phyloP scores from a whole-genome alignment of 2,329 filamentous ascomycete genomes.

The Colletotrichum cereale region DNA sequence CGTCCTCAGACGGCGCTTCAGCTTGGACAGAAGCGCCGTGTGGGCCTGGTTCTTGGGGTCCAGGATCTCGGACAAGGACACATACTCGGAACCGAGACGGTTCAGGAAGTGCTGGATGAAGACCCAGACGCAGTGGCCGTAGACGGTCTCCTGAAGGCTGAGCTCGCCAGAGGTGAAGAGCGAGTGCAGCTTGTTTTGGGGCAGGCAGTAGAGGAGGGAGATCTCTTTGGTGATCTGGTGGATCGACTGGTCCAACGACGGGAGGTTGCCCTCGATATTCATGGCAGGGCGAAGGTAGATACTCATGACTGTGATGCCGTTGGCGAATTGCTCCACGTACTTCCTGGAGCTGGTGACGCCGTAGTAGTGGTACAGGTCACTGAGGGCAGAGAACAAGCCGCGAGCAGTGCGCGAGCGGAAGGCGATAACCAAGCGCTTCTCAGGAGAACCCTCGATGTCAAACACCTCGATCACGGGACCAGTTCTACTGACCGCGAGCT shows the following conservation, averaged over 20 bases:
- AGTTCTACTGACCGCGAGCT: constrained; percentile 83
- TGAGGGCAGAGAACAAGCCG: constrained; percentile 94
- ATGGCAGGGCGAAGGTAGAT: constrained; percentile 86
- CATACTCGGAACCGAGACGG: constrained; percentile 91
- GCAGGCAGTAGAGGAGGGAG: constrained; percentile 96
- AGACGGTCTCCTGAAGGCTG: constrained; percentile 96
- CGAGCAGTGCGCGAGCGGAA: constrained; percentile 94
- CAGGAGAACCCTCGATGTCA: constrained; percentile 89
- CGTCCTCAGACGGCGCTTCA: constrained; percentile 94
- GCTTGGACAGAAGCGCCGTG: constrained; percentile 63
- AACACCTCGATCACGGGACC: constrained; percentile 98
- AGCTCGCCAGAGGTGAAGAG: constrained; percentile 89
- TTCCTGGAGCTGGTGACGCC: constrained; percentile 95
- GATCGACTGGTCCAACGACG: constrained; percentile 92
- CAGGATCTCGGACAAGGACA: constrained; percentile 83
- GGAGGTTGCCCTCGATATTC: constrained; percentile 69
- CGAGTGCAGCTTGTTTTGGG: constrained; percentile 94
- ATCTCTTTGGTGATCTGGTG: constrained; percentile 99
- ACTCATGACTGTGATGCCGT: constrained; percentile 97
- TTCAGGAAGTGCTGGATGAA: constrained; percentile 99
- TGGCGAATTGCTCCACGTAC: constrained; percentile 99
- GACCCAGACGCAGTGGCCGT: constrained; percentile 97
- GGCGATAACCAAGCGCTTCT: constrained; percentile 94
- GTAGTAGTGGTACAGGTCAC: constrained; percentile 98
- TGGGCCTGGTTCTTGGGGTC: constrained; percentile 74